These are phyloP conservation scores for Colletotrichum sublineola DNA, from an alignment of 2,329 filamentous ascomycete genomes.

Conservation along the genomic window DNA sequence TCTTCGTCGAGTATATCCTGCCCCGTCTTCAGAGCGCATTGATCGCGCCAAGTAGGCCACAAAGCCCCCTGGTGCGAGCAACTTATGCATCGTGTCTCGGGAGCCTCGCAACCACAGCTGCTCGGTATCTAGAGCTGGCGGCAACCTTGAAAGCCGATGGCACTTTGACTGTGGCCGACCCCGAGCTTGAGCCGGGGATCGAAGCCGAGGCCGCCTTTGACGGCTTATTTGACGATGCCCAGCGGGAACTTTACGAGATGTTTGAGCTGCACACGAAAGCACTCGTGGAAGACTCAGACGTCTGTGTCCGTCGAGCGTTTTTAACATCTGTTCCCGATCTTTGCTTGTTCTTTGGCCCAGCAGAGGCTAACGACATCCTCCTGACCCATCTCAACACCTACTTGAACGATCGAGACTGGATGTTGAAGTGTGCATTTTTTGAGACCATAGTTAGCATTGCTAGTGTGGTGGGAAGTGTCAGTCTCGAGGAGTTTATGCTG, in stretches of 20 bases:
- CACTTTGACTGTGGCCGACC: slow-evolving; percentile 81
- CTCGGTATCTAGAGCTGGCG: slow-evolving; percentile 89
- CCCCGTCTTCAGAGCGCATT: slow-evolving; percentile 71
- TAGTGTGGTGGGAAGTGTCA: slow-evolving; percentile 88
- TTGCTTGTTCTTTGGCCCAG: slow-evolving; percentile 93
- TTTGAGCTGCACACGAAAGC: slow-evolving; percentile 92
- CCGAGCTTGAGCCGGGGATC: slow-evolving; percentile 80
- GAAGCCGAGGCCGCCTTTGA: slow-evolving; percentile 80
- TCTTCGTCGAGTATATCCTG: slow-evolving; percentile 77
- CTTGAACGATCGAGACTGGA: slow-evolving; percentile 96
- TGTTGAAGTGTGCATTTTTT: slow-evolving; percentile 95
- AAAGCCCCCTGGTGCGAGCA: slow-evolving; percentile 81
- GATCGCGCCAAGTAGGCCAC: slow-evolving; percentile 61
- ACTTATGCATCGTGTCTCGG: slow-evolving; percentile 95
- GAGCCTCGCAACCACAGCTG: slow-evolving; percentile 86
- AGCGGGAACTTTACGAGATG: slow-evolving; percentile 82
- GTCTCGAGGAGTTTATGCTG: slow-evolving; percentile 93
- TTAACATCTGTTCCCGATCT: slow-evolving; percentile 90
- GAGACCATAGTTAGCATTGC: slow-evolving; percentile 95
- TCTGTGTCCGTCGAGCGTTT: slow-evolving; percentile 90
- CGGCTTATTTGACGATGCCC: slow-evolving; percentile 88
- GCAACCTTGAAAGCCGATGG: slow-evolving; percentile 88
- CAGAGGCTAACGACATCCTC: slow-evolving; percentile 95
- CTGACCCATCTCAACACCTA: slow-evolving; percentile 97
- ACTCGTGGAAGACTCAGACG: slow-evolving; percentile 87